These are phyloP conservation scores for Camellia sinensis DNA, from an alignment of 148 eudicot species.

Conservation along the genomic window DNA sequence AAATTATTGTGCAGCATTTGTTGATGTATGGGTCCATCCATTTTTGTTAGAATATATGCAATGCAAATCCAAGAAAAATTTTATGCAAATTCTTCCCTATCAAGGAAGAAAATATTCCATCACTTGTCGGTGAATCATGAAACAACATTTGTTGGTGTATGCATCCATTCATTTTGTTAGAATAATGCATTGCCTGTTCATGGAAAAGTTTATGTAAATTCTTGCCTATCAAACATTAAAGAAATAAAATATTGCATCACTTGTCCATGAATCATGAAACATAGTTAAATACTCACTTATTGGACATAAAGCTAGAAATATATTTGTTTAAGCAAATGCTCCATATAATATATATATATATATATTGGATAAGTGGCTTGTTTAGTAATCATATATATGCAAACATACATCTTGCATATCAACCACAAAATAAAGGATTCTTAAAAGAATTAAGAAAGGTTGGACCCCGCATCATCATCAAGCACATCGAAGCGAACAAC, in stretches of 20 bases:
- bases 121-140: not conserved
- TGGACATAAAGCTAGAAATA: not conserved
- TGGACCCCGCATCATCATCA: not conserved
- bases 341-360: not conserved
- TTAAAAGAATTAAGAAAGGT: not conserved
- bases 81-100: not conserved
- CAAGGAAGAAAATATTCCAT: not conserved
- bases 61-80: not conserved
- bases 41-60: not conserved
- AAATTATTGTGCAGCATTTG: not conserved
- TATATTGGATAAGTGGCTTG: not conserved
- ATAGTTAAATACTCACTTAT: not conserved
- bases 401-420: not conserved
- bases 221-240: not conserved
- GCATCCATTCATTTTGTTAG: not conserved
- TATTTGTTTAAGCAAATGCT: not conserved
- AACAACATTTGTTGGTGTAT: not conserved
- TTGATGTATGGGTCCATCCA: not conserved
- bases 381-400: not conserved
- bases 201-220: not conserved
- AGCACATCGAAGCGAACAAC: not conserved
- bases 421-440: not conserved
- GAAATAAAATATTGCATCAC: not conserved
- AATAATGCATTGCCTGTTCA: not conserved
- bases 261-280: not conserved